A percentile compares a stretch with the other conserved stretches of the same genome.
Conservation (phyloP, 768 basidiomycete genomes). For the Clathrus columnatus region DNA sequence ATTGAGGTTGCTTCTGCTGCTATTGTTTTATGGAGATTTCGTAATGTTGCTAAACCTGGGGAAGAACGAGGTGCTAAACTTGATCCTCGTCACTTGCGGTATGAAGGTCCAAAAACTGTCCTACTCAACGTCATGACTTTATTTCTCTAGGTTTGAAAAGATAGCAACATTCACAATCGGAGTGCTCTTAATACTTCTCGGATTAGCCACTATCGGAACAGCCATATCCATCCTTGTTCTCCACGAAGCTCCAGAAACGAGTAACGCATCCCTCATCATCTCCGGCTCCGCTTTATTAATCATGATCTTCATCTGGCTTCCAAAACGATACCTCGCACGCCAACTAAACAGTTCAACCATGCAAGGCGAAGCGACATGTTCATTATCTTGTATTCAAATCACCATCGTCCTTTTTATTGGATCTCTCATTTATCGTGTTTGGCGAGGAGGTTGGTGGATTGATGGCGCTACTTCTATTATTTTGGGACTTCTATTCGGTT, state of each 20-base stretch:
- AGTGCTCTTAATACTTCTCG: conserved; percentile 27
- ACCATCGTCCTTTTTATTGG: conserved; percentile 36
- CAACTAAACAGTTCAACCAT: conserved; percentile 37
- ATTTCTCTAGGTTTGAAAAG: conserved; percentile 27
- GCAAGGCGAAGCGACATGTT: conserved; percentile 36
- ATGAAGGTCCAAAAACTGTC: not conserved
- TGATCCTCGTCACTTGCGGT: not conserved
- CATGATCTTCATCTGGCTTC: conserved; percentile 34
- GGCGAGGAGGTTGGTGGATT: conserved; percentile 43
- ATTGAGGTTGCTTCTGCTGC: conserved; percentile 38
- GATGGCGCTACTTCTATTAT: conserved; percentile 35
- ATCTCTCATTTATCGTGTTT: conserved; percentile 29
- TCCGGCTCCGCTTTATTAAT: conserved; percentile 31
- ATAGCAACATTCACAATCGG: conserved; percentile 29
- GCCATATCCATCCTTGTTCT: conserved; percentile 27
- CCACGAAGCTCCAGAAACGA: conserved; percentile 29
- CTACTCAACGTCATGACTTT: not conserved
- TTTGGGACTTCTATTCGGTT: conserved; percentile 33
- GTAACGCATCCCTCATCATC: conserved; percentile 35
- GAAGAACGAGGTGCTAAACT: conserved; percentile 20
- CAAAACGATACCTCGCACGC: conserved; percentile 36
- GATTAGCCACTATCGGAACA: conserved; percentile 29
- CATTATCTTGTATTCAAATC: conserved; percentile 35
- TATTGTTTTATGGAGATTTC: conserved; percentile 39
- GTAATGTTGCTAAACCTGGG: conserved; percentile 24